Conservation (phyloP, 2,329 filamentous ascomycete genomes). For the Nothophoma quercina region DNA sequence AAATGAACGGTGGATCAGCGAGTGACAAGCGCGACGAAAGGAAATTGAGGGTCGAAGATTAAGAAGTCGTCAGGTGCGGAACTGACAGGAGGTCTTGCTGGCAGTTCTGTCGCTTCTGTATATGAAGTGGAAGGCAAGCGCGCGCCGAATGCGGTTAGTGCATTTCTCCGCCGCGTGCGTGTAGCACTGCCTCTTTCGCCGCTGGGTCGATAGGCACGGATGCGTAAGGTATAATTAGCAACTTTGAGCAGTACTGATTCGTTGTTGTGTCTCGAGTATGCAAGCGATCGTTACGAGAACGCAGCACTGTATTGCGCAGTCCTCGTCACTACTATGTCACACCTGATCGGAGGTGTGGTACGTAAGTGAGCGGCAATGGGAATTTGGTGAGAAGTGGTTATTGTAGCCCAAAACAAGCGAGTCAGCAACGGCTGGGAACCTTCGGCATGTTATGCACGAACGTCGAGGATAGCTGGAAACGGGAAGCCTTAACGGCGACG, state of each 20-base stretch:
- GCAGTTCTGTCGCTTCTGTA: neutral
- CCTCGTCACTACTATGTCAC: conserved; percentile 2
- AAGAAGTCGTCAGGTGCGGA: neutral
- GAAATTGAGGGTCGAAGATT: neutral
- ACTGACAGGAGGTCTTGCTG: neutral
- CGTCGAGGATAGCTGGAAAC: neutral
- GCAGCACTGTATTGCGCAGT: neutral
- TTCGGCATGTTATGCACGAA: neutral
- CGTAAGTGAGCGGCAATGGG: neutral
- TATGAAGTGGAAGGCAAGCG: conserved; percentile 5
- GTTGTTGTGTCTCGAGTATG: neutral
- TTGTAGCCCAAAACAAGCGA: neutral
- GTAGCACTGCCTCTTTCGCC: conserved; percentile 12
- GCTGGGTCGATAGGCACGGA: conserved; percentile 10
- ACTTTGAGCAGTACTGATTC: neutral
- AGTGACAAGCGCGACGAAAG: neutral
- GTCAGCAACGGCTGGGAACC: neutral
- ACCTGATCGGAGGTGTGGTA: conserved; percentile 6
- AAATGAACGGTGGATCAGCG: neutral
- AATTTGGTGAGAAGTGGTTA: neutral
- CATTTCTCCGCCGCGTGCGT: conserved; percentile 6
- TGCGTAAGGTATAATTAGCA: conserved; percentile 19
- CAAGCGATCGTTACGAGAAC: neutral
- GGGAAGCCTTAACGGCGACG: neutral
- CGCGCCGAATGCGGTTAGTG: conserved; percentile 9